phyloP scores from a whole-genome alignment of 2,329 filamentous ascomycete species.

The Pseudonectria buxi region DNA sequence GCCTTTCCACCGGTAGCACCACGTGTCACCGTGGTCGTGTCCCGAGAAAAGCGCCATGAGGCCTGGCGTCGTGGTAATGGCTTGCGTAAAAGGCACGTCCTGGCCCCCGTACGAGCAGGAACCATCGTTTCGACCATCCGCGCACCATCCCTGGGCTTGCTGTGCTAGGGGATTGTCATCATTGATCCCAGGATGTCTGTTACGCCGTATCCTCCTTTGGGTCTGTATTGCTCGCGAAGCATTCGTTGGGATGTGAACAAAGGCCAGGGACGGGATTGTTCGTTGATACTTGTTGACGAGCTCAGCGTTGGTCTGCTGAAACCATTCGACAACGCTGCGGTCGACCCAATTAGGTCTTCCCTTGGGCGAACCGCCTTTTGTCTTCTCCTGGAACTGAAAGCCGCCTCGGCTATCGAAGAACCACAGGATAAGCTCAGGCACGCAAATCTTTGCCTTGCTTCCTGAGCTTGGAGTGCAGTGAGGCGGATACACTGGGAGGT shows the following conservation, averaged over 20 bases:
- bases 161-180: slow-evolving; percentile 34
- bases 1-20: slow-evolving; percentile 47
- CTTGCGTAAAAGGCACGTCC: slow-evolving; percentile 56
- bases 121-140: slow-evolving; percentile 29
- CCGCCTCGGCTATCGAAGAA: slow-evolving; percentile 64
- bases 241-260: slow-evolving; percentile 41
- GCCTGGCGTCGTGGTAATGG: slow-evolving; percentile 46
- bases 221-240: slow-evolving; percentile 20
- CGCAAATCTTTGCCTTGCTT: slow-evolving; percentile 14
- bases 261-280: slow-evolving; percentile 38
- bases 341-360: slow-evolving; percentile 39
- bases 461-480: slow-evolving; percentile 19
- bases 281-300: slow-evolving; percentile 22
- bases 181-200: slow-evolving; percentile 40
- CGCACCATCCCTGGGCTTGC: slow-evolving; percentile 39
- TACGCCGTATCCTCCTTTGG: slow-evolving; percentile 26
- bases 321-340: slow-evolving; percentile 37
- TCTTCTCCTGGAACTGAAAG: slow-evolving; percentile 35
- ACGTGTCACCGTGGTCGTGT: slow-evolving; percentile 59
- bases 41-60: slow-evolving; percentile 55
- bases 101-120: slow-evolving; percentile 39
- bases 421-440: slow-evolving; percentile 48
- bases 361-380: slow-evolving; percentile 5
- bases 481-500: slow-evolving; percentile 32
- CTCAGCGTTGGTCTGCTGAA: slow-evolving; percentile 27